These are phyloP conservation scores for Microthlaspi erraticum DNA, from an alignment of 345 rosid species.

Conservation along the genomic window DNA sequence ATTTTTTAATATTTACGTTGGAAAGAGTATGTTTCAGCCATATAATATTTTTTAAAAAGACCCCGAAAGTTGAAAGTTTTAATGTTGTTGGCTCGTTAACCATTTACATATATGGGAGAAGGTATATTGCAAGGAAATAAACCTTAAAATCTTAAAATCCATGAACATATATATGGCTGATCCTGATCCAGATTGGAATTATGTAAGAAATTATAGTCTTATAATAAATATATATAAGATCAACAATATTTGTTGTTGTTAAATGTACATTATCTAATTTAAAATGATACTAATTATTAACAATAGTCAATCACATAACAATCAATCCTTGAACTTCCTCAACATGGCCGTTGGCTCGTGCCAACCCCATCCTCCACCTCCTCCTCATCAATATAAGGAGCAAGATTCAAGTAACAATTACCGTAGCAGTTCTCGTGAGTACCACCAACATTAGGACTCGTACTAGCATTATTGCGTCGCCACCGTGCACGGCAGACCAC, in stretches of 20 bases:
- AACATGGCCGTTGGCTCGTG: constrained; percentile 39
- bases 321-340: constrained; percentile 14
- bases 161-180: no score
- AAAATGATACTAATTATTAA: constrained; percentile 1
- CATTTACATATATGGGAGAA: background rate
- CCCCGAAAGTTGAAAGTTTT: no score
- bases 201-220: no score
- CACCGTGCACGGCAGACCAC: constrained; percentile 89
- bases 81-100: no score
- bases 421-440: constrained; percentile 27
- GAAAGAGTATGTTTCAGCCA: no score
- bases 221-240: no score
- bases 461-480: constrained; percentile 45
- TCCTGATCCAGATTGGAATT: no score
- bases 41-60: no score
- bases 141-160: no score
- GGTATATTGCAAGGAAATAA: no score
- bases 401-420: constrained; percentile 69
- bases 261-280: background rate
- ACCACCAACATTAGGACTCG: constrained; percentile 22
- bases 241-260: background rate
- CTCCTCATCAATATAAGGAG: constrained; percentile 56
- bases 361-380: constrained; percentile 44
- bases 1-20: no score
- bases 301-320: background rate